phyloP scores from a whole-genome alignment of 2,329 filamentous ascomycete species.

The Leptographium flavum region DNA sequence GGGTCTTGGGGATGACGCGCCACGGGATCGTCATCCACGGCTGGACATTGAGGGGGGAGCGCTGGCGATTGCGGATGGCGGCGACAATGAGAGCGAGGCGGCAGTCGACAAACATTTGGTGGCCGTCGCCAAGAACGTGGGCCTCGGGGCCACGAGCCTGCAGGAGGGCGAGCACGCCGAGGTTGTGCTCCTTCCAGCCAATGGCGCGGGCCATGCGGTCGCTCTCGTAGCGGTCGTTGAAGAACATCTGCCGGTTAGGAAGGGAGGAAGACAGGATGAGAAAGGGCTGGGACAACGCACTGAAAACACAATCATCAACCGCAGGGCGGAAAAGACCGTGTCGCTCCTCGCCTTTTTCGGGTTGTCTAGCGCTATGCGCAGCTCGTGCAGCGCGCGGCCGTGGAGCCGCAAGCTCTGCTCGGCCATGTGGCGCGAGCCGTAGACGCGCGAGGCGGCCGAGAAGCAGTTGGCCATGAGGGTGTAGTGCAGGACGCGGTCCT shows the following conservation, averaged over 20 bases:
- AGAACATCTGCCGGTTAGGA: conserved; percentile 9
- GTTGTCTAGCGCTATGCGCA: conserved; percentile 8
- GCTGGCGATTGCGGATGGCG: conserved; percentile 7
- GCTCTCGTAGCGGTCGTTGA: conserved; percentile 9
- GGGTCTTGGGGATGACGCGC: conserved; percentile 8
- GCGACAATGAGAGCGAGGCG: conserved; percentile 10
- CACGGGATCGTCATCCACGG: conserved; percentile 13
- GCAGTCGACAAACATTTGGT: conserved; percentile 12
- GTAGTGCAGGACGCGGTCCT: conserved; percentile 10
- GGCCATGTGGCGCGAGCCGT: conserved; percentile 6
- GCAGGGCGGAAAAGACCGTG: conserved; percentile 10
- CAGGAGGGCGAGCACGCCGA: conserved; percentile 9
- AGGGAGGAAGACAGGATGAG: background rate
- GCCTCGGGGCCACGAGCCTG: conserved; percentile 9
- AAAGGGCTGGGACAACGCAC: conserved; percentile 1
- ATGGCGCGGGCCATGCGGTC: conserved; percentile 9
- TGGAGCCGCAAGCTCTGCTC: conserved; percentile 10
- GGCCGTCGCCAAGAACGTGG: conserved; percentile 9
- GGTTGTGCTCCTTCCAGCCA: conserved; percentile 11
- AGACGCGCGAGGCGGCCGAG: conserved; percentile 7
- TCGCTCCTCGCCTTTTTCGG: conserved; percentile 9
- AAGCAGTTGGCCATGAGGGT: conserved; percentile 10
- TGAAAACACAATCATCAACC: conserved; percentile 14
- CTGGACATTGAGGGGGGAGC: conserved; percentile 6
- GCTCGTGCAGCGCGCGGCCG: conserved; percentile 10